Evolutionary conservation across 129 eudicot genomes (phyloP).

Genomic region (Kitagawia praeruptora): DNA sequence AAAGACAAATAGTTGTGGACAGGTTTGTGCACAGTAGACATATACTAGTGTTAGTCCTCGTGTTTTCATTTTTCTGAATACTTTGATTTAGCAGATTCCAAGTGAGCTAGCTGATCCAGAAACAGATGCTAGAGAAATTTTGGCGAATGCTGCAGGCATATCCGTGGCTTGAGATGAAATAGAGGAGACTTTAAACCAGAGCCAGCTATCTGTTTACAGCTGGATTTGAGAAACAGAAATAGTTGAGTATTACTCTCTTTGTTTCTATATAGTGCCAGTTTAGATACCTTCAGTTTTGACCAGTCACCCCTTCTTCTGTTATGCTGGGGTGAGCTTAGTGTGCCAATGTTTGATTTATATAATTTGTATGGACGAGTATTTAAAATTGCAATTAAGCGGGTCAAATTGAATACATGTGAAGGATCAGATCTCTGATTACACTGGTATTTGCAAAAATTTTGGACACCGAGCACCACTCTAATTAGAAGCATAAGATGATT

Average conservation of each 20-base stretch:
- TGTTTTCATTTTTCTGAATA: background rate
- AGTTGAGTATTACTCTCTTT: background rate
- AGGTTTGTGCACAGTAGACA: constrained; percentile 36
- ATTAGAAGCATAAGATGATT: background rate
- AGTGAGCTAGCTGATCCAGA: constrained; percentile 63
- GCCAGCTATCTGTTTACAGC: background rate
- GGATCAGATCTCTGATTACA: background rate
- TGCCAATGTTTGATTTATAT: background rate
- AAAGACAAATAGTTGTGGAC: constrained; percentile 50
- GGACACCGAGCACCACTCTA: background rate
- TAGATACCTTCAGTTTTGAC: background rate
- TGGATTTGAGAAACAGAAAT: background rate
- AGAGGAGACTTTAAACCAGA: background rate
- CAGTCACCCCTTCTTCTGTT: background rate
- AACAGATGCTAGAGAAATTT: constrained; percentile 44
- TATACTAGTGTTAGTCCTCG: background rate
- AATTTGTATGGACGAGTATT: background rate
- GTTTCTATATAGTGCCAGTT: background rate
- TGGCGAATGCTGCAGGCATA: constrained; percentile 39
- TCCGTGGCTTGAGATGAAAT: constrained; percentile 13
- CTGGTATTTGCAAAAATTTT: background rate
- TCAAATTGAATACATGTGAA: background rate
- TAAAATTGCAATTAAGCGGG: background rate
- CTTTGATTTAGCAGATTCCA: constrained; percentile 44
- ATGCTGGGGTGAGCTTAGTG: background rate